A percentile compares a stretch with the other conserved stretches of the same genome.
These are phyloP conservation scores for Vigna hirtella DNA, from an alignment of 306 rosid species.

Conservation along the genomic window DNA sequence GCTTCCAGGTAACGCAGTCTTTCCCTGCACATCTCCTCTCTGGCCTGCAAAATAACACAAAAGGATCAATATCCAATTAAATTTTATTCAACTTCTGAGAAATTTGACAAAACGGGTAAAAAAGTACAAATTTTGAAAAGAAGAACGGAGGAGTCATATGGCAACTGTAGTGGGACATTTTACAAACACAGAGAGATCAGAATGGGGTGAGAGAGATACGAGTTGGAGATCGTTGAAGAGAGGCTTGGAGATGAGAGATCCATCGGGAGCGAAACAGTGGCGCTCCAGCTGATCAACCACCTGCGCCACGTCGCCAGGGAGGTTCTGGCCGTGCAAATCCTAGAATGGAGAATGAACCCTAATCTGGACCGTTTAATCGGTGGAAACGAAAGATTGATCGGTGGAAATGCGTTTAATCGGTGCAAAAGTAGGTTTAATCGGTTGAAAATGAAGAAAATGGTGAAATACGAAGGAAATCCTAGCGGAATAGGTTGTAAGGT, in stretches of 20 bases:
- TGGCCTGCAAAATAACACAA: slow-evolving; percentile 64
- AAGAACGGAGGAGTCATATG: slow-evolving; percentile 25
- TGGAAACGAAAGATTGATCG: too few species aligned
- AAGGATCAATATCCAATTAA: slow-evolving; percentile 28
- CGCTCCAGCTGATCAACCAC: slow-evolving; percentile 91
- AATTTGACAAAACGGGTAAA: slow-evolving; percentile 31
- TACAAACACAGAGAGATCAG: slow-evolving; percentile 30
- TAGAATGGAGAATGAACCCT: too few species aligned
- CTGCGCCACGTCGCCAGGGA: slow-evolving; percentile 73
- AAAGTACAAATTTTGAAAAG: background rate
- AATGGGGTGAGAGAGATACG: slow-evolving; percentile 49
- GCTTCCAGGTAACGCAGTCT: slow-evolving; percentile 86
- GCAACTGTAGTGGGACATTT: slow-evolving; percentile 17
- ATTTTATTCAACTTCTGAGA: background rate
- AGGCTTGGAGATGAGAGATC: slow-evolving; percentile 87
- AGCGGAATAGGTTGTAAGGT: too few species aligned
- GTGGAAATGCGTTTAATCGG: too few species aligned
- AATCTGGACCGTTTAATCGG: too few species aligned
- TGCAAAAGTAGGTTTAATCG: too few species aligned
- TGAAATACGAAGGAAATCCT: too few species aligned
- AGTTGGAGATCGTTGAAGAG: slow-evolving; percentile 78
- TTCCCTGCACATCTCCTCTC: slow-evolving; percentile 97
- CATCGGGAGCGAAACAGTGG: slow-evolving; percentile 92
- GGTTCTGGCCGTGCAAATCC: slow-evolving; percentile 54
- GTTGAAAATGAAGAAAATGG: too few species aligned